A percentile compares a stretch with the other conserved stretches of the same genome.
These are phyloP conservation scores for Ceriops decandra DNA, from an alignment of 345 rosid genomes.

Conservation along the genomic window DNA sequence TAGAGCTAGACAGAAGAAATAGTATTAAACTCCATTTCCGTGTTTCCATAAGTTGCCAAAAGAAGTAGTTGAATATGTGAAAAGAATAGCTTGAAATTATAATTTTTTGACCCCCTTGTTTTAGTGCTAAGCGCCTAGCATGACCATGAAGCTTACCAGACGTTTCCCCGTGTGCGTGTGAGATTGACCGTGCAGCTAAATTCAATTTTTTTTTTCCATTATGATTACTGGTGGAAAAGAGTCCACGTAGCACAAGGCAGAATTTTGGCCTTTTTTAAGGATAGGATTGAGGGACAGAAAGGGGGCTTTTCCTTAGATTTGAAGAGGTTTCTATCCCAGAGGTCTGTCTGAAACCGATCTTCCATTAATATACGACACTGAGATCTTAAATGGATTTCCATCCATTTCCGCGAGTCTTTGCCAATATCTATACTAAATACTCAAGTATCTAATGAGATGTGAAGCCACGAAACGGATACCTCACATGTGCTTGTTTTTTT, in stretches of 20 bases:
- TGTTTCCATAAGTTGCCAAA: slow-evolving; percentile 24
- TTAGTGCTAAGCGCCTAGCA: slow-evolving; percentile 15
- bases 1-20: slow-evolving; percentile 16
- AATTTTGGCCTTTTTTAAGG: slow-evolving; percentile 52
- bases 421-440: slow-evolving; percentile 51
- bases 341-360: slow-evolving; percentile 33
- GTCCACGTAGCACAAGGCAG: slow-evolving; percentile 28
- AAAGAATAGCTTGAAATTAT: slow-evolving; percentile 23
- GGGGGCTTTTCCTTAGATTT: slow-evolving; percentile 28
- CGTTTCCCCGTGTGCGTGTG: slow-evolving; percentile 22
- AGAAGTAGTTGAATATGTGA: slow-evolving; percentile 33
- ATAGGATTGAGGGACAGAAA: slow-evolving; percentile 31
- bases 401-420: slow-evolving; percentile 23
- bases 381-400: slow-evolving; percentile 16
- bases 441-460: slow-evolving; percentile 25
- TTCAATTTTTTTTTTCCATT: not conserved
- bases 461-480: slow-evolving; percentile 13
- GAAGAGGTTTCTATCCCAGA: slow-evolving; percentile 29
- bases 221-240: not conserved
- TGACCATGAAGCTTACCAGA: slow-evolving; percentile 29
- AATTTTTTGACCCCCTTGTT: slow-evolving; percentile 24
- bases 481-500: slow-evolving; percentile 11
- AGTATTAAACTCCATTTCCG: slow-evolving; percentile 8
- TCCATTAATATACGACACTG: slow-evolving; percentile 24
- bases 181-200: too few species aligned